Evolutionary conservation across 352 stramenopile species (phyloP).

Genomic region (Phytophthora aleatoria): DNA sequence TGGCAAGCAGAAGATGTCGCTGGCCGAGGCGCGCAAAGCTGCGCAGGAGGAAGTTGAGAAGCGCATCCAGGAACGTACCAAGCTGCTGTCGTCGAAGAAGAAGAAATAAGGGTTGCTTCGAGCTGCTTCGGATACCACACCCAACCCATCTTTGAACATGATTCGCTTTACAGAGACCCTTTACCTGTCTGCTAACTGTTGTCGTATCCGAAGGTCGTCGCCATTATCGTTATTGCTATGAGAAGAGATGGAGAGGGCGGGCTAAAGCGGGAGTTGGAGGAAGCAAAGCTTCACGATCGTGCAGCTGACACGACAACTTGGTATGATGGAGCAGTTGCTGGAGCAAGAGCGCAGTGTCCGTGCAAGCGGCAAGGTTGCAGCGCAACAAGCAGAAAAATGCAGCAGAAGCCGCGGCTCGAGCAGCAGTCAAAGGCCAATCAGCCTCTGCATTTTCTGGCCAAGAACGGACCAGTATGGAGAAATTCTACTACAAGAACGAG

Average conservation of each 20-base stretch:
- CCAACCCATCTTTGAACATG: conserved; percentile 10
- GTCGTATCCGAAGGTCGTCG: not conserved
- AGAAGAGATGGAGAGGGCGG: conserved; percentile 3
- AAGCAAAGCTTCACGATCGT: conserved; percentile 1
- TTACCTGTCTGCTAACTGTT: conserved; percentile 1
- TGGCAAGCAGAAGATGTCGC: conserved; percentile 53
- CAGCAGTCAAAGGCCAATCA: not conserved
- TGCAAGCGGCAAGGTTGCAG: not conserved
- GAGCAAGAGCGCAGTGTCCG: conserved; percentile 1
- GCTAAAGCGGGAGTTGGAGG: conserved; percentile 5
- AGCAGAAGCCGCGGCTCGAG: no score
- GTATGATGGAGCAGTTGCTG: not conserved
- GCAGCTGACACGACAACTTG: conserved; percentile 2
- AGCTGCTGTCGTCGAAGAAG: conserved; percentile 66
- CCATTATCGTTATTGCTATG: not conserved
- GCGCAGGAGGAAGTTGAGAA: conserved; percentile 78
- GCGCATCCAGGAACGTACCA: conserved; percentile 68
- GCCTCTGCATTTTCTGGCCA: not conserved
- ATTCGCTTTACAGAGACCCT: conserved; percentile 9
- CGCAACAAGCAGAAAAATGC: not conserved
- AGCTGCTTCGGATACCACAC: no score
- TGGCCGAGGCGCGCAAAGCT: conserved; percentile 66
- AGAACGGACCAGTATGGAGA: not conserved
- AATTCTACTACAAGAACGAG: not conserved
- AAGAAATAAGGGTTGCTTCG: conserved; percentile 47